Conservation (phyloP, 306 rosid species). For the Cicer yamashitae region DNA sequence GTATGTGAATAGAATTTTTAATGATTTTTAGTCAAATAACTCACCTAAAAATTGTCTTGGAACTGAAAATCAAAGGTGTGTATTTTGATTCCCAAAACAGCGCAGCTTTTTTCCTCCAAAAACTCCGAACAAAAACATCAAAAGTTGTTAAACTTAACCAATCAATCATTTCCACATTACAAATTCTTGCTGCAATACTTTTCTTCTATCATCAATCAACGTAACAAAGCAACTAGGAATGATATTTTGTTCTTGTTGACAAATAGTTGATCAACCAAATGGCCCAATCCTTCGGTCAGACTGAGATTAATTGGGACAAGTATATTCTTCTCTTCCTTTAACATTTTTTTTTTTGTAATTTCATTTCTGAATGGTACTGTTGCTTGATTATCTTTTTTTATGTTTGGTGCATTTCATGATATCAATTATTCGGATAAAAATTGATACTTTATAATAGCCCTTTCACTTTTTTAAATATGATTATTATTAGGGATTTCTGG, state of each 20-base stretch:
- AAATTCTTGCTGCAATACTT: too few species aligned
- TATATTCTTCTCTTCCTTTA: slow-evolving; percentile 49
- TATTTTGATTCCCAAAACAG: too few species aligned
- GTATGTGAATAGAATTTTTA: too few species aligned
- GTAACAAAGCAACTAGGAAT: slow-evolving; percentile 14
- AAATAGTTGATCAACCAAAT: slow-evolving; percentile 38
- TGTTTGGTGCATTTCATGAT: slow-evolving; percentile 7
- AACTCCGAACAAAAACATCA: too few species aligned
- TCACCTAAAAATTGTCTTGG: too few species aligned
- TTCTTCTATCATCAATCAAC: background rate
- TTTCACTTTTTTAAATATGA: background rate
- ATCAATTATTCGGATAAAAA: background rate
- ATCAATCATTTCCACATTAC: too few species aligned
- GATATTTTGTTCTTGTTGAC: slow-evolving; percentile 33
- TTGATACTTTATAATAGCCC: background rate
- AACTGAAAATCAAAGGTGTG: too few species aligned
- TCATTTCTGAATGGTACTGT: background rate
- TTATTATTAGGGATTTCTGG: background rate
- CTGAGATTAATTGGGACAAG: slow-evolving; percentile 99
- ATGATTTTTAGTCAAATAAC: too few species aligned
- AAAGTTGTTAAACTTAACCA: too few species aligned
- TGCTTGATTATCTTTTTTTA: background rate
- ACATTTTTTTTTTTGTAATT: background rate
- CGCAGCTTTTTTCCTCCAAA: too few species aligned
- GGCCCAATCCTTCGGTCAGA: slow-evolving; percentile 70